A percentile compares a stretch with the other conserved stretches of the same genome.
Evolutionary conservation across 2,329 filamentous ascomycete genomes (phyloP).

Genomic region (Aspergillus sp.): DNA sequence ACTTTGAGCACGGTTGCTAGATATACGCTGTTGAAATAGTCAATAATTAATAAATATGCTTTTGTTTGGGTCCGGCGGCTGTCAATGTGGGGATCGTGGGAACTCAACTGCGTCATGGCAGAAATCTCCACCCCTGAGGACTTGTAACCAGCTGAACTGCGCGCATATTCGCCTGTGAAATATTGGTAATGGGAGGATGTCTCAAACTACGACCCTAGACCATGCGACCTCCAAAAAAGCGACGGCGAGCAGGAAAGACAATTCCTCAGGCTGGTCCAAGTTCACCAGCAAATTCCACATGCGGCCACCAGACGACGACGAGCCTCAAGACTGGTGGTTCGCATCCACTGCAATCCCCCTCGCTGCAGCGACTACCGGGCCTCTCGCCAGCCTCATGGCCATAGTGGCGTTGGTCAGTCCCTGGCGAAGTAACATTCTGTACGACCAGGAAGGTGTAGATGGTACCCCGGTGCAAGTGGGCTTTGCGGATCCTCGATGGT

Average conservation of each 20-base stretch:
- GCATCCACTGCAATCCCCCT: conserved; percentile 64
- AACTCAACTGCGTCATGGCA: no score
- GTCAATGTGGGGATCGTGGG: no score
- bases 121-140: no score
- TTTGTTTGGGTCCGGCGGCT: no score
- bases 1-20: not conserved
- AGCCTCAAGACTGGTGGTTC: conserved; percentile 50
- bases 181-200: no score
- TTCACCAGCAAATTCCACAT: conserved; percentile 29
- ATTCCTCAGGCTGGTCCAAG: no score
- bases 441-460: conserved; percentile 49
- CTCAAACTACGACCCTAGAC: fast-evolving
- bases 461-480: conserved; percentile 51
- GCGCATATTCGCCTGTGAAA: no score
- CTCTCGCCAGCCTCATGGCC: conserved; percentile 82
- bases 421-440: conserved; percentile 63
- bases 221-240: no score
- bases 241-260: no score
- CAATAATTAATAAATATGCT: no score
- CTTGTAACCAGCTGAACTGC: no score
- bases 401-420: conserved; percentile 80
- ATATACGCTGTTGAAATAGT: no score
- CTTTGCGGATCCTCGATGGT: conserved; percentile 71
- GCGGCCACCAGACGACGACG: conserved; percentile 43
- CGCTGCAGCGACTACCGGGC: conserved; percentile 79